These are phyloP conservation scores for Calonectria naviculata DNA, from an alignment of 2,329 filamentous ascomycete genomes.

Conservation along the genomic window DNA sequence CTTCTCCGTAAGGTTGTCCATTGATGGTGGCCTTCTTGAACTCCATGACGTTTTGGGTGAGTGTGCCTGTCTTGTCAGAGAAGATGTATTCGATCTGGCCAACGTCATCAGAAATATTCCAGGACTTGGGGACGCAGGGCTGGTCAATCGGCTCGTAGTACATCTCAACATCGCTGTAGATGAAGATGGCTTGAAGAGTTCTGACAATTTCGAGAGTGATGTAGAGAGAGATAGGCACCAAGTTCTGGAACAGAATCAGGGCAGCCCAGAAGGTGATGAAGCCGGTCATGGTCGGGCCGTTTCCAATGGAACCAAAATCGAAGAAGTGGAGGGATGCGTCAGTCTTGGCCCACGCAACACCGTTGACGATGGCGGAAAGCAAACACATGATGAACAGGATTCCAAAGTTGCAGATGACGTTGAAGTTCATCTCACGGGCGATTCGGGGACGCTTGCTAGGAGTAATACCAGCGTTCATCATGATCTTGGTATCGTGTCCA, in stretches of 20 bases:
- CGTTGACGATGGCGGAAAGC: conserved; percentile 85
- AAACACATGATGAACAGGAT: conserved; percentile 92
- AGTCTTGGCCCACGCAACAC: conserved; percentile 80
- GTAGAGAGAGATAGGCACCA: conserved; percentile 98
- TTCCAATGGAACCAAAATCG: conserved; percentile 86
- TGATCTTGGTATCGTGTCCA: conserved; percentile 97
- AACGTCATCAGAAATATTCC: conserved; percentile 98
- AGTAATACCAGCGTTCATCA: conserved; percentile 97
- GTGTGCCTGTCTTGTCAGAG: conserved; percentile 95
- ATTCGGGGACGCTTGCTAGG: conserved; percentile 94
- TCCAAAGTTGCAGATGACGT: conserved; percentile 95
- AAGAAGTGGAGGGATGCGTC: conserved; percentile 84
- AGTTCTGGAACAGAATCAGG: conserved; percentile 95
- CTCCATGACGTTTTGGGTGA: conserved; percentile 99
- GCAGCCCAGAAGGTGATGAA: conserved; percentile 98
- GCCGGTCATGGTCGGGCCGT: conserved; percentile 80
- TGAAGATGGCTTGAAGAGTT: conserved; percentile 94
- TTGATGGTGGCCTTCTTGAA: conserved; percentile 99
- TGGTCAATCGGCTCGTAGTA: conserved; percentile 96
- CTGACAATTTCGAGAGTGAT: conserved; percentile 97
- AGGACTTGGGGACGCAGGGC: conserved; percentile 95
- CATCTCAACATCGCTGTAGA: conserved; percentile 96
- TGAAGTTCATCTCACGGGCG: conserved; percentile 94
- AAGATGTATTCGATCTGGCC: conserved; percentile 99
- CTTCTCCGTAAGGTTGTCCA: conserved; percentile 95